A percentile compares a stretch with the other conserved stretches of the same genome.
Evolutionary conservation across 805 yeast genomes (phyloP).

Genomic region (Wickerhamomyces subpelliculosus): DNA sequence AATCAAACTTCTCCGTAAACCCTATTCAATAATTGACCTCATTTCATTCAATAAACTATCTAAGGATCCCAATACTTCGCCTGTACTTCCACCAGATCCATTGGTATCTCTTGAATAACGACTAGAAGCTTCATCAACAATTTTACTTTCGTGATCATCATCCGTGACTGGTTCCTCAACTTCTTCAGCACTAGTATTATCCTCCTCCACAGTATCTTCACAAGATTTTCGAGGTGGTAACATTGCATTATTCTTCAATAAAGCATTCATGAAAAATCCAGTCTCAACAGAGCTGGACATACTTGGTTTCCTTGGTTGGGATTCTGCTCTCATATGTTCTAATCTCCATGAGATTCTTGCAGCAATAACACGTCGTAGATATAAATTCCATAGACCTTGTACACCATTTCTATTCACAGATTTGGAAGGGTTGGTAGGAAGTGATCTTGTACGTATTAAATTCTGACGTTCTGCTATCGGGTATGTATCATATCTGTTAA

Average conservation of each 20-base stretch:
- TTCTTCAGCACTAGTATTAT: conserved; percentile 1
- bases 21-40: conserved; percentile 3
- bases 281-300: conserved; percentile 18
- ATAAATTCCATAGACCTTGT: conserved; percentile 26
- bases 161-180: conserved; percentile 7
- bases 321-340: conserved; percentile 6
- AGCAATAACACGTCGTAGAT: conserved; percentile 24
- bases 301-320: conserved; percentile 6
- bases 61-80: conserved; percentile 13
- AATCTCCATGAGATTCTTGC: conserved; percentile 27
- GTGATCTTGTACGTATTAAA: conserved; percentile 14
- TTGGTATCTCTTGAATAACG: not conserved
- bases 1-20: not conserved
- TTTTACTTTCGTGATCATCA: too few relatives aligned
- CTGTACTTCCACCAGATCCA: conserved; percentile 5
- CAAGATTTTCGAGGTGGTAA: not conserved
- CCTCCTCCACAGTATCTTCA: not conserved
- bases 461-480: conserved; percentile 6
- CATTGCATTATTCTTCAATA: conserved; percentile 3
- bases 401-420: conserved; percentile 7
- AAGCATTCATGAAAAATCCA: conserved; percentile 11
- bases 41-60: conserved; percentile 18
- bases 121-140: too few relatives aligned
- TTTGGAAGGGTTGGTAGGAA: conserved; percentile 15
- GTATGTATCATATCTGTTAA: conserved; percentile 10